Base-by-base conservation (phyloP, 1,139 yeast species). In the Suhomyces panamericanus region DNA sequence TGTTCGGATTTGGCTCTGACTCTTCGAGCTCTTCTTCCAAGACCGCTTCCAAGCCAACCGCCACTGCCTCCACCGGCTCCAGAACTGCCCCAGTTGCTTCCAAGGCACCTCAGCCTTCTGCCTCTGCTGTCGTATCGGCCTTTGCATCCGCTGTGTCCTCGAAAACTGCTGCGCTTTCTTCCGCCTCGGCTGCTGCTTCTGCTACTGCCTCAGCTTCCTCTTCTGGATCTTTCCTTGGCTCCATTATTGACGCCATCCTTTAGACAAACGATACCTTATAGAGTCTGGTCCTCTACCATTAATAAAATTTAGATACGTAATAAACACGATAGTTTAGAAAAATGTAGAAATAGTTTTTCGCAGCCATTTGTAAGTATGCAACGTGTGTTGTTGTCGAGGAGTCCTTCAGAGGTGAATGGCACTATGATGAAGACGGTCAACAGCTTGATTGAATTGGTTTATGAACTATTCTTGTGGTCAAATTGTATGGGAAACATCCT, bases 261-360 rank as follows among this genome's bases (percentile, higher is more conserved):
- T 38, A 38, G 31, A 32, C 12, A n/a, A 13, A 12, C 32, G 12
- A 34, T 34, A 34, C 36, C 36, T 22, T 6, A 17, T 30, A 36
- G 33, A 36, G 33, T 36, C 39, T 26, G 33, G 38, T 27, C 38
- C 38, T 29, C 39, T 36, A 32, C 32, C 27, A 28, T 27, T 27
- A 24, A 20, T 13, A 13, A 6, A 10, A 22, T 2, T 22, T 9
- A 22, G 16, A 11, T 17, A 16, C 35, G 20, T 32, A 16, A 32
- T 32, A 32, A n/a, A 32, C 27, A 32, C 6, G n/a, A n/a, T 16
- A 16, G 24, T 20, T 4, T 6, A 20, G 24, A 6, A 20, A 4
- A n/a, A n/a, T n/a, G n/a, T n/a, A n/a, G 9, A 20, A 5, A n/a
- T 26, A 26, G 29, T 26, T 26, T 26, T 26, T 26, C 29, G 29